A percentile compares a stretch with the other conserved stretches of the same genome.
Evolutionary conservation across 192 early-diverging fungal species (phyloP).

Genomic region (Coemansia sp.): DNA sequence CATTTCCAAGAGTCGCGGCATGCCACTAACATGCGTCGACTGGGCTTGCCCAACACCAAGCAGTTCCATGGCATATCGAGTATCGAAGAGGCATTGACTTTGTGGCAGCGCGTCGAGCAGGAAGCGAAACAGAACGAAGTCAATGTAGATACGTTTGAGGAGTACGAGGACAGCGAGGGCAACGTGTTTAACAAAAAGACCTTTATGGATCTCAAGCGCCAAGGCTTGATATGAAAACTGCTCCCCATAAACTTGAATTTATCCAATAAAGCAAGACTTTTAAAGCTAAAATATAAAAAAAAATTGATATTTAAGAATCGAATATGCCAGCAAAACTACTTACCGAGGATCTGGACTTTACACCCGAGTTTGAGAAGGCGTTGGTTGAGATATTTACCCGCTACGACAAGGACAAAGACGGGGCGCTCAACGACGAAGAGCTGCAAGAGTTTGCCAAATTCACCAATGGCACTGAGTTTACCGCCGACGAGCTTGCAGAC

Average conservation of each 20-base stretch:
- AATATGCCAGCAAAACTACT: slow-evolving; percentile 40
- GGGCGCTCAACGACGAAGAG: slow-evolving; percentile 54
- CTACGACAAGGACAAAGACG: slow-evolving; percentile 62
- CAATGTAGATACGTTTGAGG: slow-evolving; percentile 84
- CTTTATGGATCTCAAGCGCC: slow-evolving; percentile 79
- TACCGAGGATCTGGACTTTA: slow-evolving; percentile 53
- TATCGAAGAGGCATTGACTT: slow-evolving; percentile 83
- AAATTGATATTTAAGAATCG: not conserved
- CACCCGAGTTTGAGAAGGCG: slow-evolving; percentile 50
- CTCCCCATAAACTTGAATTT: too few relatives aligned
- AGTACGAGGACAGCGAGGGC: slow-evolving; percentile 80
- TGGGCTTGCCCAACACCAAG: slow-evolving; percentile 85
- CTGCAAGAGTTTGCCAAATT: slow-evolving; percentile 58
- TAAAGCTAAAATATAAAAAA: too few relatives aligned
- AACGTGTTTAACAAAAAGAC: slow-evolving; percentile 88
- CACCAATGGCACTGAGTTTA: slow-evolving; percentile 60
- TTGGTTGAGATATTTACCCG: slow-evolving; percentile 62
- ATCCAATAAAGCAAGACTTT: too few relatives aligned
- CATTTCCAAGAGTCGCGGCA: slow-evolving; percentile 96
- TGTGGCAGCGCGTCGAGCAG: slow-evolving; percentile 84
- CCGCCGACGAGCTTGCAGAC: slow-evolving; percentile 52
- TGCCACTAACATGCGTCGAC: slow-evolving; percentile 86
- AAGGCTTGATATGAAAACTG: slow-evolving; percentile 64
- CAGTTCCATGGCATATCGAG: slow-evolving; percentile 89
- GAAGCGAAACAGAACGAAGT: slow-evolving; percentile 61